Conservation (phyloP, 306 rosid species). For the Rubus parviflorus region DNA sequence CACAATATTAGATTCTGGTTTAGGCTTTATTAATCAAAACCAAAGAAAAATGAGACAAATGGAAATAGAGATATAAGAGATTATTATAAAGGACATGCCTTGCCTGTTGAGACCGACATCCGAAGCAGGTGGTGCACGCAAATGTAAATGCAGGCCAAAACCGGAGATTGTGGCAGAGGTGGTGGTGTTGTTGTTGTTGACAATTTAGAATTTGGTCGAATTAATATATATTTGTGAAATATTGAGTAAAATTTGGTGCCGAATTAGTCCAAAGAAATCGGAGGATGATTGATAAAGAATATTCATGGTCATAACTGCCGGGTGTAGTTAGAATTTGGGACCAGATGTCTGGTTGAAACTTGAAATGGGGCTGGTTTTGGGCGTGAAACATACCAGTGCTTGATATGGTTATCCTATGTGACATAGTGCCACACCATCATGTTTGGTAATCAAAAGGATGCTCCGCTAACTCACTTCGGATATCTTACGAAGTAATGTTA, state of each 20-base stretch:
- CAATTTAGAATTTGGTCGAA: not conserved
- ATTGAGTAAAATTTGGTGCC: not conserved
- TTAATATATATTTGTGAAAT: not conserved
- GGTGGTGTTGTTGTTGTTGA: constrained; percentile 9
- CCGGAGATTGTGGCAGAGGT: constrained; percentile 27
- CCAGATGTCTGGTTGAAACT: not conserved
- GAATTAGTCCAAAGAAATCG: not conserved
- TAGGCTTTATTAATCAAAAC: not conserved
- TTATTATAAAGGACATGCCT: not conserved
- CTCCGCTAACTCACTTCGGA: not conserved
- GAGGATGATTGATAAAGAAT: not conserved
- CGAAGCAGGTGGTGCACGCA: constrained; percentile 24
- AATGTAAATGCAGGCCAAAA: constrained; percentile 22
- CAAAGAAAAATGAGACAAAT: constrained; percentile 11
- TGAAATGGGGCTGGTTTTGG: not conserved
- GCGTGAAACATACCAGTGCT: constrained; percentile 5
- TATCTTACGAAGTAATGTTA: too few relatives aligned
- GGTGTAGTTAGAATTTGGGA: not conserved
- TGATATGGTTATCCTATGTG: constrained; percentile 15
- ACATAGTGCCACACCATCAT: not conserved
- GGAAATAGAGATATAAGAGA: constrained; percentile 1
- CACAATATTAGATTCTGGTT: constrained; percentile 12
- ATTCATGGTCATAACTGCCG: not conserved
- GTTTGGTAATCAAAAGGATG: not conserved
- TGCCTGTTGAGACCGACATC: constrained; percentile 24